These are phyloP conservation scores for Dorcoceras hygrometricum DNA, from an alignment of 257 asterid genomes.

Conservation along the genomic window DNA sequence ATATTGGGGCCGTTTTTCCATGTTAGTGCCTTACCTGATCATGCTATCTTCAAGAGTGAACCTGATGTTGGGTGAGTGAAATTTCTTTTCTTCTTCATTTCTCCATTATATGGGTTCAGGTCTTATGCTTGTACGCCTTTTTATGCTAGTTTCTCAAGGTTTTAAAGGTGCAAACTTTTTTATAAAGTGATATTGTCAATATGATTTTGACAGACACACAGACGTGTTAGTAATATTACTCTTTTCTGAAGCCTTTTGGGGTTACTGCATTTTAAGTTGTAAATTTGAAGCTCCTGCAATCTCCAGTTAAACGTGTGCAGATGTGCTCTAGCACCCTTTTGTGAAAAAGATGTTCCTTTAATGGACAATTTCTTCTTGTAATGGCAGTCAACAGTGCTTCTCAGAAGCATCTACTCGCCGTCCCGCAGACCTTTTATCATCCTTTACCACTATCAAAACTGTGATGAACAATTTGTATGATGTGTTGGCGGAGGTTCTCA, in stretches of 20 bases:
- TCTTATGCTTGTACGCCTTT: neutral
- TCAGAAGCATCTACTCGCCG: constrained; percentile 81
- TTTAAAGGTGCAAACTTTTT: neutral
- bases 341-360: constrained; percentile 19
- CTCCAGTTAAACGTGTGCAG: constrained; percentile 13
- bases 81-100: constrained; percentile 10
- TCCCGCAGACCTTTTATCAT: constrained; percentile 86
- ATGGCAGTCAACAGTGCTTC: constrained; percentile 83
- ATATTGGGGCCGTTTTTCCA: constrained; percentile 93
- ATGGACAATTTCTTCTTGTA: constrained; percentile 27
- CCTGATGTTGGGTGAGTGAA: constrained; percentile 93
- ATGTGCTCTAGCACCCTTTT: neutral
- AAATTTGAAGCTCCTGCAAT: constrained; percentile 2
- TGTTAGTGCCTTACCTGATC: constrained; percentile 95
- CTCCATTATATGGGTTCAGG: neutral
- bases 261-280: constrained; percentile 4
- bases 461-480: constrained; percentile 83
- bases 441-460: constrained; percentile 84
- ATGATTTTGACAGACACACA: neutral
- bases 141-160: neutral
- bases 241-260: neutral
- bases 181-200: neutral
- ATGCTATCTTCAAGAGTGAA: constrained; percentile 68
- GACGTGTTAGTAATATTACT: neutral
- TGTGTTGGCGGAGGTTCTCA: constrained; percentile 72